Percentiles rank a stretch among this genome's conserved stretches.
These are phyloP conservation scores for Kwoniella sp. DNA, from an alignment of 768 basidiomycete species.

Conservation along the genomic window DNA sequence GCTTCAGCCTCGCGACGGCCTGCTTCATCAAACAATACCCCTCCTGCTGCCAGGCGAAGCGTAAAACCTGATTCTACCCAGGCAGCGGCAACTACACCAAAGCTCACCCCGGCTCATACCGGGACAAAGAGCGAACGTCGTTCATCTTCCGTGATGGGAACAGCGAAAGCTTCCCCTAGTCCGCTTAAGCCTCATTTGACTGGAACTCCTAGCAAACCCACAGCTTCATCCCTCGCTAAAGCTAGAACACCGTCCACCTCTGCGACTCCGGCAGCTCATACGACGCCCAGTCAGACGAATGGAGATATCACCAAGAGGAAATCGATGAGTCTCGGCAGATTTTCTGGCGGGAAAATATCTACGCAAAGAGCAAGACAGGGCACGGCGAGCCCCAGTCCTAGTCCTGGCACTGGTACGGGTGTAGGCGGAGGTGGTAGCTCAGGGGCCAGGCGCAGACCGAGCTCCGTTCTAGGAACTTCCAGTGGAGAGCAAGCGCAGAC, in stretches of 20 bases:
- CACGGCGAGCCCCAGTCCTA: slow-evolving; percentile 14
- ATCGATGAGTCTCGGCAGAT: slow-evolving; percentile 12
- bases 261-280: neutral
- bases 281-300: neutral
- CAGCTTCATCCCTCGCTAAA: slow-evolving; percentile 46
- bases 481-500: neutral
- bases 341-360: neutral
- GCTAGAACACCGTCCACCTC: slow-evolving; percentile 23
- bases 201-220: slow-evolving; percentile 46
- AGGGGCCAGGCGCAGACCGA: neutral
- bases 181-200: slow-evolving; percentile 47
- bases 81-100: neutral
- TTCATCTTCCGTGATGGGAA: neutral
- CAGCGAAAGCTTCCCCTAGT: neutral
- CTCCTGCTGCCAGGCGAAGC: neutral
- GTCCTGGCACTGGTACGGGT: neutral
- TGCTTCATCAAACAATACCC: neutral
- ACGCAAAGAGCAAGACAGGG: slow-evolving; percentile 1
- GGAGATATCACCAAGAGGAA: slow-evolving; percentile 5
- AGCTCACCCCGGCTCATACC: slow-evolving; percentile 2
- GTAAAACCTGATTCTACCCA: neutral
- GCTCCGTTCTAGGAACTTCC: neutral
- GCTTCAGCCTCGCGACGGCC: neutral
- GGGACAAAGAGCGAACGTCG: neutral
- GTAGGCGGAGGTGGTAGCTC: neutral